Evolutionary conservation across 257 asterid genomes (phyloP), one percentile per base, ranked within the genome.

Genomic region (Solanum pinnatisectum): DNA sequence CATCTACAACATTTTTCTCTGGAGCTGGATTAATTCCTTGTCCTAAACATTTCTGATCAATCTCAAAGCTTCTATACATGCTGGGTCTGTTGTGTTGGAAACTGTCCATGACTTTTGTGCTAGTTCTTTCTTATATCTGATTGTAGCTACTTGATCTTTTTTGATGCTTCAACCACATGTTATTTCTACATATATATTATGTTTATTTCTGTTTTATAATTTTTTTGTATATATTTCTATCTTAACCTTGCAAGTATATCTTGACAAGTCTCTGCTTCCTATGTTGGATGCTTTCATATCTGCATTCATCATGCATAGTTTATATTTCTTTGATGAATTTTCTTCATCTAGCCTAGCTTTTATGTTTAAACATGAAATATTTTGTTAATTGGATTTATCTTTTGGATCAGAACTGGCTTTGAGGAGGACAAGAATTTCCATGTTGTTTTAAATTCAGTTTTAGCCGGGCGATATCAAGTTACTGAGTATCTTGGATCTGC

Each of bases 401-500:
- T 90, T 49, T 89, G 90, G 88, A 86, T 87, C 91, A 97, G 99
- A 93, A 97, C 99, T 92, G 99, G 99, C 86, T 97, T 97, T 92
- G 99, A 97, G 90, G 99, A 97, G 96, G 99, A 97, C 93, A 97
- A 97, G 82, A 97, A 94, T 92, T 97, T 97, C 88, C 95, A 94
- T 87, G 98, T 97, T 76, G 98, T 94, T 85, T 89, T 96, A 83
- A 96, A 96, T 94, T 96, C 98, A 3, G 98, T 97, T 42, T 87
- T 97, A 59, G 99, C 99, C 33, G 99, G 99, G 36, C 95, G 99
- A 84, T 97, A 97, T 91, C 99, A 97, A 91, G 99, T 97, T 83
- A 97, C 99, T 3, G 99, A 97, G 92, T 96, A 97, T 93, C 98
- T 97, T 78, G 99, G 99, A 91, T 97, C 99, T 84, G 99, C 99